These are phyloP conservation scores for Inonotus obliquus DNA, from an alignment of 1,284 basidiomycete species.

Conservation along the genomic window DNA sequence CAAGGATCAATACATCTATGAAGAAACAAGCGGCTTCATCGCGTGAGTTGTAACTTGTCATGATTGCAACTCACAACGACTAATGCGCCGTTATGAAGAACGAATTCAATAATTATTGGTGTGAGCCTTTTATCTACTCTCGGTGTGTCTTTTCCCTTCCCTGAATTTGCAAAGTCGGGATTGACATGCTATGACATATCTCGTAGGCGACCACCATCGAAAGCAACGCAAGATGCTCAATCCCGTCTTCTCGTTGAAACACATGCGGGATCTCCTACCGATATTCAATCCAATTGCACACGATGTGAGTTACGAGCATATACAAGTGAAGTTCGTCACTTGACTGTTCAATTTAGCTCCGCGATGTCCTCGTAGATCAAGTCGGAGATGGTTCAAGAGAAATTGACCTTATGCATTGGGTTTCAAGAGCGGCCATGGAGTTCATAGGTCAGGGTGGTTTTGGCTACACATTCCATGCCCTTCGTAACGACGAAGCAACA, in stretches of 20 bases:
- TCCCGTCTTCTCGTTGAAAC: slow-evolving; percentile 29
- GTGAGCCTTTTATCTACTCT: slow-evolving; percentile 8
- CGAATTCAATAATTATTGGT: slow-evolving; percentile 9
- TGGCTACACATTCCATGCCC: slow-evolving; percentile 17
- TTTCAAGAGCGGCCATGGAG: slow-evolving; percentile 33
- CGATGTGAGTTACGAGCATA: slow-evolving; percentile 23
- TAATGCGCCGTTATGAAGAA: slow-evolving; percentile 3
- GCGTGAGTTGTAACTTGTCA: slow-evolving; percentile 17
- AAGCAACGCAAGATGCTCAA: slow-evolving; percentile 29
- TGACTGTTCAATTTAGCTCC: slow-evolving; percentile 23
- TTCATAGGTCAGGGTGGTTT: slow-evolving; percentile 33
- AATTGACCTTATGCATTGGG: slow-evolving; percentile 39
- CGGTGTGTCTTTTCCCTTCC: slow-evolving; percentile 11
- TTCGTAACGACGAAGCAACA: slow-evolving; percentile 26
- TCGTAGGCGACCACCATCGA: slow-evolving; percentile 27
- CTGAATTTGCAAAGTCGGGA: background rate
- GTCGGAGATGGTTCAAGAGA: slow-evolving; percentile 23
- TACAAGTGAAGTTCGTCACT: slow-evolving; percentile 22
- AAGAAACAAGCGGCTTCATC: slow-evolving; percentile 26
- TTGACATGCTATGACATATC: background rate
- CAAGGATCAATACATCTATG: slow-evolving; percentile 33
- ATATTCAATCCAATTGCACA: slow-evolving; percentile 26
- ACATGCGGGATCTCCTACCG: slow-evolving; percentile 27
- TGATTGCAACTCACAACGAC: background rate
- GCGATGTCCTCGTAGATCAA: slow-evolving; percentile 24